Conservation (phyloP, 2,329 filamentous ascomycete species). For the Nothophoma quercina region DNA sequence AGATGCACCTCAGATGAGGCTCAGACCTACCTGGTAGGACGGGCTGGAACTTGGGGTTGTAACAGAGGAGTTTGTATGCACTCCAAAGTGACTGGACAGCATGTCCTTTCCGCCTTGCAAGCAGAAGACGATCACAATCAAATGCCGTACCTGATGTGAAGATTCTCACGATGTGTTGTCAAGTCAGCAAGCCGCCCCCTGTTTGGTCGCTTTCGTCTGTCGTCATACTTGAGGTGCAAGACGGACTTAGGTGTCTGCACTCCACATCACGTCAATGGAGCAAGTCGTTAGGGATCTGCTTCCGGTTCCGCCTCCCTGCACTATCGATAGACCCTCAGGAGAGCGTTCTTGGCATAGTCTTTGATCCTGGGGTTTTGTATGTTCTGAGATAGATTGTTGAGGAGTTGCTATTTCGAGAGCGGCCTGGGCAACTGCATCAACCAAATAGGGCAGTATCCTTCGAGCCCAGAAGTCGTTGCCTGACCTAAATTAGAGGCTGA, state of each 20-base stretch:
- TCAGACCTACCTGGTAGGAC: constrained; percentile 7
- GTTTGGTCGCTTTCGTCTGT: background rate
- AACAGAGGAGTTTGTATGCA: background rate
- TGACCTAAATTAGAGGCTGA: constrained; percentile 23
- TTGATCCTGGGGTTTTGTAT: background rate
- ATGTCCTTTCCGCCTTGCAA: background rate
- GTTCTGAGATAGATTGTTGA: constrained; percentile 10
- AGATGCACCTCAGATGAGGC: constrained; percentile 14
- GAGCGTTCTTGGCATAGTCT: constrained; percentile 4
- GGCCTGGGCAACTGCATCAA: constrained; percentile 7
- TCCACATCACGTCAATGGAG: constrained; percentile 7
- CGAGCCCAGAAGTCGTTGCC: constrained; percentile 8
- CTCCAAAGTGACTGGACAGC: background rate
- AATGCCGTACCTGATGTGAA: background rate
- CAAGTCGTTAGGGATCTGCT: constrained; percentile 11
- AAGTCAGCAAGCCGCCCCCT: constrained; percentile 14
- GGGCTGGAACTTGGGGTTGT: constrained; percentile 5
- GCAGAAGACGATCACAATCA: constrained; percentile 9
- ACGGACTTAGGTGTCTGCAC: background rate
- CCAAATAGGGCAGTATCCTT: background rate
- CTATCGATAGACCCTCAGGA: constrained; percentile 5
- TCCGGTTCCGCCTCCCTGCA: constrained; percentile 11
- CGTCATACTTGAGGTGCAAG: constrained; percentile 11
- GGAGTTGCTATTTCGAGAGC: constrained; percentile 43
- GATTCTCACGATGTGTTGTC: constrained; percentile 13